Conservation (phyloP, 1,284 basidiomycete species). For the Ustilago sp. region DNA sequence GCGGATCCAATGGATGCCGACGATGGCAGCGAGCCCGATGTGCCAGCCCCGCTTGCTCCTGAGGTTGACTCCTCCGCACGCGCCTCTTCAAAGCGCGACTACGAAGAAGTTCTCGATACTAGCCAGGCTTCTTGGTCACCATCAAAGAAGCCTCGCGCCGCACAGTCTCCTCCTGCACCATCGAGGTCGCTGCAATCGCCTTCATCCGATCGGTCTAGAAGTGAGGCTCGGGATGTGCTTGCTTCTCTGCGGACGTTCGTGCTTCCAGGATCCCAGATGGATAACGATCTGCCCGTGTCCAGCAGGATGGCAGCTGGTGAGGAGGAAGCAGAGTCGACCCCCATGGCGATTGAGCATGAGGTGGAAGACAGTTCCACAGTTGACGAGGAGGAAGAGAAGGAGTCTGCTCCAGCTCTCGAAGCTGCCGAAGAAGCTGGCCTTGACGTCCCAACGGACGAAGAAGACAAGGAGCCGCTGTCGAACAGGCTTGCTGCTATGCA, state of each 20-base stretch:
- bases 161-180: background rate
- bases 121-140: conserved; percentile 35
- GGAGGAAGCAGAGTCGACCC: conserved; percentile 18
- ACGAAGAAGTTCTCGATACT: conserved; percentile 42
- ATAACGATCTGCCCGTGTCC: conserved; percentile 15
- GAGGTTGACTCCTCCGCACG: background rate
- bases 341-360: conserved; percentile 5
- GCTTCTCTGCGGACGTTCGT: conserved; percentile 23
- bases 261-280: conserved; percentile 17
- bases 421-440: background rate
- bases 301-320: conserved; percentile 12
- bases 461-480: conserved; percentile 9
- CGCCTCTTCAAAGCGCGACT: conserved; percentile 39
- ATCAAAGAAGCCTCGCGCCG: conserved; percentile 18
- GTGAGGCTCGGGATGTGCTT: conserved; percentile 13
- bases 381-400: background rate
- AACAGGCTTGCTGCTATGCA: conserved; percentile 15
- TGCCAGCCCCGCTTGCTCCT: conserved; percentile 11
- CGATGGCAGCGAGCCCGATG: conserved; percentile 23
- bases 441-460: background rate
- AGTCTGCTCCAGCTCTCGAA: background rate
- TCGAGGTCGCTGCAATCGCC: background rate
- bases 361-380: background rate
- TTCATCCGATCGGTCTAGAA: background rate
- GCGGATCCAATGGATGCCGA: conserved; percentile 15